Conservation (phyloP, 805 yeast genomes). For the Zygosaccharomyces siamensis region DNA sequence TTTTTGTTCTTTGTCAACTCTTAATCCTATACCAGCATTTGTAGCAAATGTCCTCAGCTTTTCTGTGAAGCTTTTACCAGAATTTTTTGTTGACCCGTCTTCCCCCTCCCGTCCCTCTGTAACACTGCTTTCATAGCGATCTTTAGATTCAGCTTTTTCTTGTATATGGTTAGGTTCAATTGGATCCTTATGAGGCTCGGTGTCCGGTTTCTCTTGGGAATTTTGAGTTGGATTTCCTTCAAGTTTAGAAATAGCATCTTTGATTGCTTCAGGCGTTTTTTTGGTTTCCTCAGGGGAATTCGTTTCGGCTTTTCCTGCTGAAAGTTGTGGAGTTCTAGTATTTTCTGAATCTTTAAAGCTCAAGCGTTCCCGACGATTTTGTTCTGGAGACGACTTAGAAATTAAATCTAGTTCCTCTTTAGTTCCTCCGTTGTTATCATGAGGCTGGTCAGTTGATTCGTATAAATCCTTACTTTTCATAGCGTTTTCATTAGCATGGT, state of each 20-base stretch:
- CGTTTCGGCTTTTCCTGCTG: not conserved
- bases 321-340: not conserved
- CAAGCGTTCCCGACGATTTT: not conserved
- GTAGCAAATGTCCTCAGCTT: conserved; percentile 19
- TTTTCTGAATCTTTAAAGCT: not conserved
- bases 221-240: not conserved
- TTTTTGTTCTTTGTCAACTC: conserved; percentile 10
- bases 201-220: not conserved
- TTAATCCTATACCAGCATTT: conserved; percentile 19
- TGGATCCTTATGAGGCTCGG: not conserved
- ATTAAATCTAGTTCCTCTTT: not conserved
- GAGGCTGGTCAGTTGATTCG: not conserved
- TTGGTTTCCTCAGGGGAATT: not conserved
- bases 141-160: not conserved
- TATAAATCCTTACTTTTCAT: not conserved
- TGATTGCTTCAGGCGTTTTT: not conserved
- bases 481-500: not conserved
- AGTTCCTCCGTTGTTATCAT: not conserved
- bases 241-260: not conserved
- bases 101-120: not conserved
- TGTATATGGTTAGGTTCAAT: not conserved
- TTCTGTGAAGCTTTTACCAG: conserved; percentile 16
- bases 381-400: not conserved
- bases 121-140: not conserved
- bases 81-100: not conserved